Percentiles rank a stretch among this genome's conserved stretches.
Conservation (phyloP, 192 early-diverging fungal genomes). For the Globomyces pollinis-pini region DNA sequence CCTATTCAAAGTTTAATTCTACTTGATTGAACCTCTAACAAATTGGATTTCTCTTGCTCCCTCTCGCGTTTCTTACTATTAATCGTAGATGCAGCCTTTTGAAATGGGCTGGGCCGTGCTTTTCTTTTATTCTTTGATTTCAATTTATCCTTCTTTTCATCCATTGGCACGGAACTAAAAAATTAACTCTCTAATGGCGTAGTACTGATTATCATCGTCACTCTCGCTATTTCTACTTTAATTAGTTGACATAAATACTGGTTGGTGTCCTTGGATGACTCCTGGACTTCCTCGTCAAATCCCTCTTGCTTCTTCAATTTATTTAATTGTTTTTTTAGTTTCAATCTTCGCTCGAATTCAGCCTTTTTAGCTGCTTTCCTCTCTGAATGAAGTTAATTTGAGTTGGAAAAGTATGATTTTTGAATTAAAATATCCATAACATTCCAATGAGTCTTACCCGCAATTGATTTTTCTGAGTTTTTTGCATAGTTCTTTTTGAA, state of each 20-base stretch:
- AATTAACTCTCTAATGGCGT: background rate
- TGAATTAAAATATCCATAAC: too few relatives aligned
- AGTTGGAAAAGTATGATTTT: too few relatives aligned
- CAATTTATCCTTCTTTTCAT: background rate
- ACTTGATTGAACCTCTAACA: background rate
- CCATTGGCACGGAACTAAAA: conserved; percentile 5
- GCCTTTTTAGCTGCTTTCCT: conserved; percentile 14
- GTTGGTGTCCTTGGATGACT: background rate
- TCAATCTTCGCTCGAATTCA: conserved; percentile 21
- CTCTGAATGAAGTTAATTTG: background rate
- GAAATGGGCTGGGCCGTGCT: background rate
- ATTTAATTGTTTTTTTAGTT: conserved; percentile 20
- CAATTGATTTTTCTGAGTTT: conserved; percentile 3
- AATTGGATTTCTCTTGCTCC: background rate
- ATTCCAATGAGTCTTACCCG: conserved; percentile 2
- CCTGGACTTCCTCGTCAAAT: conserved; percentile 2
- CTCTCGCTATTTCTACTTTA: background rate
- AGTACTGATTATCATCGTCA: background rate
- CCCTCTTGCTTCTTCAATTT: conserved; percentile 21
- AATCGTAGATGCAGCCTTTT: background rate
- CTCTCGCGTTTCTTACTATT: too few relatives aligned
- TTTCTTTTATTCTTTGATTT: background rate
- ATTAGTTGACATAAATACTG: background rate
- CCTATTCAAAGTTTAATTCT: background rate
- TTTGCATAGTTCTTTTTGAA: background rate